Percentiles rank a stretch among this genome's conserved stretches.
phyloP scores from a whole-genome alignment of 768 basidiomycete genomes.

The Filobasidium floriforme region DNA sequence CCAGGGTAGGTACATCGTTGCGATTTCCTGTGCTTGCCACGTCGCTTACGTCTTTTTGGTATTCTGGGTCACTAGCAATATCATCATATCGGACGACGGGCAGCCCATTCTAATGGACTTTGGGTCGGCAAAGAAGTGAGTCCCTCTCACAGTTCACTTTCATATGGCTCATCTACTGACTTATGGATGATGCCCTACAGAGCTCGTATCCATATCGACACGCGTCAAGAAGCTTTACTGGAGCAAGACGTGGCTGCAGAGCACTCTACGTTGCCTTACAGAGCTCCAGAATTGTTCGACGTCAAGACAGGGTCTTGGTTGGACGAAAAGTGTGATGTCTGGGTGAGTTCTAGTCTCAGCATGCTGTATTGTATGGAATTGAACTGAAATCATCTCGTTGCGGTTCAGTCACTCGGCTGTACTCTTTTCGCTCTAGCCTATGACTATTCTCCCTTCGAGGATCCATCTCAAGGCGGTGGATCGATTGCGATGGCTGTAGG shows the following conservation, averaged over 20 bases:
- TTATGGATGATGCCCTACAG: conserved; percentile 15
- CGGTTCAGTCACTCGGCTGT: conserved; percentile 77
- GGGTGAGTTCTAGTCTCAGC: conserved; percentile 56
- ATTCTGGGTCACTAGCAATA: conserved; percentile 57
- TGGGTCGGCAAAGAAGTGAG: conserved; percentile 68
- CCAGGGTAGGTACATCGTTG: conserved; percentile 62
- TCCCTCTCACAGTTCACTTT: neutral
- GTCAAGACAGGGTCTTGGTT: conserved; percentile 80
- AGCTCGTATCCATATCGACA: conserved; percentile 73
- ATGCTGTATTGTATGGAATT: neutral
- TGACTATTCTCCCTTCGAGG: conserved; percentile 93
- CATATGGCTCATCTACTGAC: neutral
- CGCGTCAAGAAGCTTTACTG: conserved; percentile 72
- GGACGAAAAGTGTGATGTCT: conserved; percentile 94
- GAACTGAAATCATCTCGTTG: neutral
- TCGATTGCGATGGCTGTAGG: conserved; percentile 97
- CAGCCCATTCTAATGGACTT: conserved; percentile 94
- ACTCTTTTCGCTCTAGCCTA: conserved; percentile 91
- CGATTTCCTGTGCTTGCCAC: neutral
- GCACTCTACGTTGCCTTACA: conserved; percentile 96
- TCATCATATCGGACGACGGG: conserved; percentile 94
- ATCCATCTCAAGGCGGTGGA: conserved; percentile 84
- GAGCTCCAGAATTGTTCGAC: conserved; percentile 95
- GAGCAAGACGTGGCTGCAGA: conserved; percentile 97
- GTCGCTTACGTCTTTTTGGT: neutral